A percentile compares a stretch with the other conserved stretches of the same genome.
Conservation (phyloP, 805 yeast genomes). For the Lipomyces mesembrius region DNA sequence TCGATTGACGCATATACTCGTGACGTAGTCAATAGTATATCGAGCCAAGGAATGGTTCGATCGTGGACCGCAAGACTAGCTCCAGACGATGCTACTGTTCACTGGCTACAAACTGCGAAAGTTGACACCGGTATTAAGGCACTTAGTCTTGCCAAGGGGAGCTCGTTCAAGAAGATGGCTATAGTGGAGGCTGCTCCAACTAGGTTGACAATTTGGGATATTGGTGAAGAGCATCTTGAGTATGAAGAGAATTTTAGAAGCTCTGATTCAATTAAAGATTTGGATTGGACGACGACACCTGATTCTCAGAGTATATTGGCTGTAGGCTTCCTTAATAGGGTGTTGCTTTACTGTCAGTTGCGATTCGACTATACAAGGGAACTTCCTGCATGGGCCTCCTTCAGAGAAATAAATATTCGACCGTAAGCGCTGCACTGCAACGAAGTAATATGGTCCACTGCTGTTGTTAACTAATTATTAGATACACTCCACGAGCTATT, state of each 20-base stretch:
- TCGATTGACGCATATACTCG: slow-evolving; percentile 47
- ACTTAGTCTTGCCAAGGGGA: slow-evolving; percentile 66
- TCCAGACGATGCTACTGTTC: slow-evolving; percentile 41
- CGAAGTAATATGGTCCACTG: neutral
- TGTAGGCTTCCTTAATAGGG: slow-evolving; percentile 70
- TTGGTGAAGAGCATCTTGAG: slow-evolving; percentile 61
- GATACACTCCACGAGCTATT: slow-evolving; percentile 69
- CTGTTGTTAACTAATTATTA: neutral
- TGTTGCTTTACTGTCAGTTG: slow-evolving; percentile 74
- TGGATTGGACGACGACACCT: slow-evolving; percentile 84
- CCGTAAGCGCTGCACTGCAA: slow-evolving; percentile 47
- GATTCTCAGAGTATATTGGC: slow-evolving; percentile 74
- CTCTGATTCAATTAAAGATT: slow-evolving; percentile 56
- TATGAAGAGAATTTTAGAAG: slow-evolving; percentile 49
- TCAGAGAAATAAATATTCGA: slow-evolving; percentile 72
- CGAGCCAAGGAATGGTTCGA: slow-evolving; percentile 55
- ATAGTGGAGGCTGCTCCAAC: slow-evolving; percentile 61
- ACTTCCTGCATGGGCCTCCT: slow-evolving; percentile 74
- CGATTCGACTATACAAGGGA: slow-evolving; percentile 87
- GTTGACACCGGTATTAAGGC: slow-evolving; percentile 61
- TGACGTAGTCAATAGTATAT: slow-evolving; percentile 63
- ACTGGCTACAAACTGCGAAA: slow-evolving; percentile 59
- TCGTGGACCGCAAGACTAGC: slow-evolving; percentile 53
- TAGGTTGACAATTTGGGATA: slow-evolving; percentile 78
- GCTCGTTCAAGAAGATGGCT: slow-evolving; percentile 77